These are phyloP conservation scores for Paraurostyla sp. DNA, from an alignment of 73 alveolate species.

Conservation along the genomic window DNA sequence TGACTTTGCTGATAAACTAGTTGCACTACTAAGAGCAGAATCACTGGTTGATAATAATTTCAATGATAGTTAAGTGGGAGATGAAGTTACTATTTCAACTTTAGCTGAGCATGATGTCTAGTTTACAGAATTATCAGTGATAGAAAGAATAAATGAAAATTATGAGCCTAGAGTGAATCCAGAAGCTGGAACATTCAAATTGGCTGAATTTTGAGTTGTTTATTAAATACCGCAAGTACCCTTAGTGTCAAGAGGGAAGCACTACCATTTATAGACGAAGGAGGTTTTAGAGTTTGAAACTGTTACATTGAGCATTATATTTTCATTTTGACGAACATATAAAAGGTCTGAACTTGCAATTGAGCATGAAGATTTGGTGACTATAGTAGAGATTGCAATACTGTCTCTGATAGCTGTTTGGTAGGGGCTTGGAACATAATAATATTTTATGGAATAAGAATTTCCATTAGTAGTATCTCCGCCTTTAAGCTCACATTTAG, in stretches of 20 bases:
- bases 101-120: slow-evolving; percentile 29
- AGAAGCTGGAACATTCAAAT: slow-evolving; percentile 38
- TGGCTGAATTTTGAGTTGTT: slow-evolving; percentile 9
- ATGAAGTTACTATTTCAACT: neutral
- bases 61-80: neutral
- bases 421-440: slow-evolving; percentile 19
- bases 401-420: slow-evolving; percentile 45
- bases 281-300: neutral
- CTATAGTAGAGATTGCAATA: slow-evolving; percentile 11
- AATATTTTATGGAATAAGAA: slow-evolving; percentile 12
- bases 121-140: slow-evolving; percentile 25
- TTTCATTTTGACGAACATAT: neutral
- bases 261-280: slow-evolving; percentile 23
- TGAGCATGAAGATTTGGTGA: neutral
- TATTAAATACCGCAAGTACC: neutral
- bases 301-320: slow-evolving; percentile 6
- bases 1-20: no score
- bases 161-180: neutral
- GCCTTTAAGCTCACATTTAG: neutral
- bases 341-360: neutral
- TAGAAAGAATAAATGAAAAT: neutral
- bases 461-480: slow-evolving; percentile 27
- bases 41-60: neutral
- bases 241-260: neutral
- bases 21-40: no score